These are phyloP conservation scores for Agastache rugosa DNA, from an alignment of 257 asterid genomes.

Conservation along the genomic window DNA sequence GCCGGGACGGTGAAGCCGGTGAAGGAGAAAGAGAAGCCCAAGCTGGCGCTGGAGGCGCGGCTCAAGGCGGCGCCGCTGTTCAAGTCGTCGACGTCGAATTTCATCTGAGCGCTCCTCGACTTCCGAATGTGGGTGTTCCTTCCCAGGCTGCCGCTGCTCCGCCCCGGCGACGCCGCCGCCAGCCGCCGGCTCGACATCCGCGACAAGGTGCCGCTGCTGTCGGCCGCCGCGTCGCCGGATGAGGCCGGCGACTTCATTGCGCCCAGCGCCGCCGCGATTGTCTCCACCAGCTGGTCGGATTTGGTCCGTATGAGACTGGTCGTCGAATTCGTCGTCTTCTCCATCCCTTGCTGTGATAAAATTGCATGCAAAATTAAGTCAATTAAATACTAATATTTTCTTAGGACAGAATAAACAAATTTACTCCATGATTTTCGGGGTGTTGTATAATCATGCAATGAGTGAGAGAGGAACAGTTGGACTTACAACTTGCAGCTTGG, in stretches of 20 bases:
- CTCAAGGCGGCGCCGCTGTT: conserved; percentile 94
- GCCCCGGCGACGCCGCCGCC: conserved; percentile 63
- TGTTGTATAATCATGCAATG: neutral
- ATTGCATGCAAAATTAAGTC: conserved; percentile 19
- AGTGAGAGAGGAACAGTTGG: neutral
- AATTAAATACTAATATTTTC: neutral
- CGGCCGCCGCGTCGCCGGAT: conserved; percentile 32
- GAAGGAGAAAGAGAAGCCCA: conserved; percentile 86
- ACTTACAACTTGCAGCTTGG: conserved; percentile 30
- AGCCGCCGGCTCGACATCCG: conserved; percentile 73
- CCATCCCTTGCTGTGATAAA: conserved; percentile 43
- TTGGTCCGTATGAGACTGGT: conserved; percentile 71
- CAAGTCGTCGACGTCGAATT: conserved; percentile 79
- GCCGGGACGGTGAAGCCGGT: conserved; percentile 89
- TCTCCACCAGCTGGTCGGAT: conserved; percentile 87
- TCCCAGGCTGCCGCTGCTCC: conserved; percentile 51
- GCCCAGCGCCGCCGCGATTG: conserved; percentile 72
- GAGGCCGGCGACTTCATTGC: conserved; percentile 61
- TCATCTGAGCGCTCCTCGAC: conserved; percentile 91
- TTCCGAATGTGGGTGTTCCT: conserved; percentile 75
- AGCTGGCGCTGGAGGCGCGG: conserved; percentile 96
- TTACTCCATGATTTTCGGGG: neutral
- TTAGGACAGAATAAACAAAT: neutral
- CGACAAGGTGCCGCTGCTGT: conserved; percentile 52
- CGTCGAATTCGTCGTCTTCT: conserved; percentile 43